A percentile compares a stretch with the other conserved stretches of the same genome.
Evolutionary conservation across 352 stramenopile species (phyloP).

Genomic region (Phytophthora uliginosa): DNA sequence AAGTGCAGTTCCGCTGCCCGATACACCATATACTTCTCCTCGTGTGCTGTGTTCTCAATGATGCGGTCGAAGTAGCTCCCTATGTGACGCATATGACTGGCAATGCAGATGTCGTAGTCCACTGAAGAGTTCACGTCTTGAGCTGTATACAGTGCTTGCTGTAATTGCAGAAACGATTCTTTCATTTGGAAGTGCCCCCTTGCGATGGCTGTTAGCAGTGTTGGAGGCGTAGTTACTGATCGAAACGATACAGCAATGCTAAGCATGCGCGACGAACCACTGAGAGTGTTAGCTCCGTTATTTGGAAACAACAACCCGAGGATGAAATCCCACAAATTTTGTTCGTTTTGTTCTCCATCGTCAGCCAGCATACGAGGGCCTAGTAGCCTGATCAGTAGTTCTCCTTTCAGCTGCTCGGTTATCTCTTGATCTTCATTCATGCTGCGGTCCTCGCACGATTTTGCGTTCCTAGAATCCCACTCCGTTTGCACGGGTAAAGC

Average conservation of each 20-base stretch:
- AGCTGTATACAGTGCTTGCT: constrained; percentile 42
- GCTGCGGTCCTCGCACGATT: constrained; percentile 3
- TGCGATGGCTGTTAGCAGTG: constrained; percentile 20
- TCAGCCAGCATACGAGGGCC: constrained; percentile 38
- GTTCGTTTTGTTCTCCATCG: constrained; percentile 40
- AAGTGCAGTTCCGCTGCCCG: constrained; percentile 47
- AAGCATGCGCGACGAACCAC: constrained; percentile 16
- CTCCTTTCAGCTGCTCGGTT: constrained; percentile 69
- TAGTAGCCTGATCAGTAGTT: constrained; percentile 58
- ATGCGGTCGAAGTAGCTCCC: constrained; percentile 33
- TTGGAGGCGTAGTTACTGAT: constrained; percentile 6
- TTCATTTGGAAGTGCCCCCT: constrained; percentile 27
- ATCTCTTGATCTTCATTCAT: constrained; percentile 51
- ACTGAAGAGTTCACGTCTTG: constrained; percentile 19
- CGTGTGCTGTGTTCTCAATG: constrained; percentile 28
- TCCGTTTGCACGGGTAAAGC: constrained; percentile 30
- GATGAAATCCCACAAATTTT: constrained; percentile 49
- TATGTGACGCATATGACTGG: constrained; percentile 42
- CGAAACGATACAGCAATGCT: constrained; percentile 23
- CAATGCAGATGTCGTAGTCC: constrained; percentile 40
- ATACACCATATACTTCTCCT: constrained; percentile 24
- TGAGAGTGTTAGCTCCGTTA: not conserved
- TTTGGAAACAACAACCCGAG: constrained; percentile 36
- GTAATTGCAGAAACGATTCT: constrained; percentile 40
- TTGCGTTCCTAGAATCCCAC: constrained; percentile 28